Evolutionary conservation across 1,284 basidiomycete species (phyloP).

Genomic region (Cutaneotrichosporon cavernicola): DNA sequence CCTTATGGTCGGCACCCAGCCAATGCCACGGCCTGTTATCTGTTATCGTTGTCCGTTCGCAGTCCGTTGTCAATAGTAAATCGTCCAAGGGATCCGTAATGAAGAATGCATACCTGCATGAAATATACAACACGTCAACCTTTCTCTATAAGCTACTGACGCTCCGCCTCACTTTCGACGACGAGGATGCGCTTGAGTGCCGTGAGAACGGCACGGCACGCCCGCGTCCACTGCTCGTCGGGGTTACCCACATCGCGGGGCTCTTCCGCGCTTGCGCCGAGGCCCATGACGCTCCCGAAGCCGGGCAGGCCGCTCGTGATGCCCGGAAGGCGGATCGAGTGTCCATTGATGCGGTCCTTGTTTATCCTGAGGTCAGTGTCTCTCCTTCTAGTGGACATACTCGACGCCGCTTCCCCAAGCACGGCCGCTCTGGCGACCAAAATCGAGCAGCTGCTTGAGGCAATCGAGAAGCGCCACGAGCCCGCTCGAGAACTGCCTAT

Average conservation of each 20-base stretch:
- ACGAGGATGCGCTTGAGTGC: conserved; percentile 68
- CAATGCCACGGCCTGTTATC: not conserved
- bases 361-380: conserved; percentile 62
- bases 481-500: conserved; percentile 89
- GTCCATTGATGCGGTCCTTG: conserved; percentile 93
- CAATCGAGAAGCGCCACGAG: conserved; percentile 97
- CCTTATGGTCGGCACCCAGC: not conserved
- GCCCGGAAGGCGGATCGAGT: conserved; percentile 71
- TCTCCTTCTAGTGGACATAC: conserved; percentile 25
- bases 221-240: conserved; percentile 94
- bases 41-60: not conserved
- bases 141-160: not conserved
- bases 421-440: conserved; percentile 70
- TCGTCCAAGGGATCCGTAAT: not conserved
- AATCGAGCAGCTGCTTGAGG: conserved; percentile 83
- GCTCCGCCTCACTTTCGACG: conserved; percentile 48
- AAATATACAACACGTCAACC: conserved; percentile 2
- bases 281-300: conserved; percentile 48
- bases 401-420: conserved; percentile 58
- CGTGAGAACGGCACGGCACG: conserved; percentile 82
- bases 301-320: conserved; percentile 75
- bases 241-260: conserved; percentile 23
- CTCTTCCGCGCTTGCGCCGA: conserved; percentile 31
- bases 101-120: conserved; percentile 1
- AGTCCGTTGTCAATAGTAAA: conserved; percentile 1